Percentiles rank a stretch among this genome's conserved stretches.
Conservation (phyloP, 1,139 yeast species). For the Zygosaccharomyces sapae region DNA sequence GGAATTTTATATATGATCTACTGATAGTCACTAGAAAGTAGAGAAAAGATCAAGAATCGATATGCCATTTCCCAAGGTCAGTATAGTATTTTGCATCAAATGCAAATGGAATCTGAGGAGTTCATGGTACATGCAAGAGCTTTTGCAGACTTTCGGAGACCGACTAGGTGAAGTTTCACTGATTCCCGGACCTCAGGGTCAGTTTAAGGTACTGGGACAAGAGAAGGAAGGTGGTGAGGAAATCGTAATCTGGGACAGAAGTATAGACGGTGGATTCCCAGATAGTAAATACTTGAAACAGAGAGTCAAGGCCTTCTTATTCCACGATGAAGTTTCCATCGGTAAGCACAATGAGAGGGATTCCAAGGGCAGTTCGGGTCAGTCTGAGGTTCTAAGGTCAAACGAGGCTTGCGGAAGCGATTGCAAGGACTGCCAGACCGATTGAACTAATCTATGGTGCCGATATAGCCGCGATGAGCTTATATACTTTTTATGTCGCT, state of each 20-base stretch:
- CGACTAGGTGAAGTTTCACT: constrained; percentile 52
- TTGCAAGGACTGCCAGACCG: constrained; percentile 2
- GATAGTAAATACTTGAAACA: constrained; percentile 59
- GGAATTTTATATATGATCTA: constrained; percentile 6
- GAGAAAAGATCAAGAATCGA: background rate
- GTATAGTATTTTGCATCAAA: constrained; percentile 54
- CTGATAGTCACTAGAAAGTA: background rate
- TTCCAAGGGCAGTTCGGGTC: background rate
- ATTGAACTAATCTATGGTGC: background rate
- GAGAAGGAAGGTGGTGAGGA: constrained; percentile 19
- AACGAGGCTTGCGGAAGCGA: background rate
- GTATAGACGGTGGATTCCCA: constrained; percentile 53
- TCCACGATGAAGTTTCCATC: constrained; percentile 18
- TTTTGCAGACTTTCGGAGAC: constrained; percentile 54
- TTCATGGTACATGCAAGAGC: constrained; percentile 62
- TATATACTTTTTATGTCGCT: background rate
- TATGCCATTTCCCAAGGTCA: constrained; percentile 44
- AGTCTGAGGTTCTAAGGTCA: constrained; percentile 3
- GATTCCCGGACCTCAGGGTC: constrained; percentile 51
- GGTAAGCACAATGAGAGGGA: constrained; percentile 19
- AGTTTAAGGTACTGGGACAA: constrained; percentile 45
- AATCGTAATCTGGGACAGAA: constrained; percentile 52
- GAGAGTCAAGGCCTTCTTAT: constrained; percentile 35
- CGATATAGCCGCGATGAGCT: background rate
- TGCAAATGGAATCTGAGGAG: constrained; percentile 69